Conservation (phyloP, 441 rosid genomes). For the Pelargonium myrrhifolium region DNA sequence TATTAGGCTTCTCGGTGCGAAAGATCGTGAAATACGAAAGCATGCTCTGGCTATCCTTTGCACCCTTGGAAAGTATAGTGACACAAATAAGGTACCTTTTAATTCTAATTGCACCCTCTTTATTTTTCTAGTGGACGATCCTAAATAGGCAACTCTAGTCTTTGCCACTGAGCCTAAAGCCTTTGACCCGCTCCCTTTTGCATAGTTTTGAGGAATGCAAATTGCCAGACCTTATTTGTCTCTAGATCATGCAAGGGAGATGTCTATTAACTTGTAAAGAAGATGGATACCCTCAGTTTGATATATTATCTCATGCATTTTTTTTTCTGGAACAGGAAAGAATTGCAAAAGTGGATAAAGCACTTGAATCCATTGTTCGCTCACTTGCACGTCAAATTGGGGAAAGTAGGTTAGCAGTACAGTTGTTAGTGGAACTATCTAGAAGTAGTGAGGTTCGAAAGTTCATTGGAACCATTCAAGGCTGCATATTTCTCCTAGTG, state of each 20-base stretch:
- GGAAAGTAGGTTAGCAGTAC: slow-evolving; percentile 33
- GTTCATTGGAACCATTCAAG: slow-evolving; percentile 28
- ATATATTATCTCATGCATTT: neutral
- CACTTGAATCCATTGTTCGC: slow-evolving; percentile 24
- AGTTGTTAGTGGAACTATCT: slow-evolving; percentile 29
- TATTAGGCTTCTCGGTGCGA: slow-evolving; percentile 21
- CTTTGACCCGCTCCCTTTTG: neutral
- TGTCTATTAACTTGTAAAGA: neutral
- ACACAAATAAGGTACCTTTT: slow-evolving; percentile 28
- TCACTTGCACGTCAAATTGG: slow-evolving; percentile 33
- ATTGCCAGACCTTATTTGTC: slow-evolving; percentile 9
- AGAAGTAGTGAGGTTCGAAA: slow-evolving; percentile 17
- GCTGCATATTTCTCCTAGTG: slow-evolving; percentile 31
- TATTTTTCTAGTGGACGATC: slow-evolving; percentile 3
- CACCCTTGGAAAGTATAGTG: slow-evolving; percentile 28
- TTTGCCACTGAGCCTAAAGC: neutral
- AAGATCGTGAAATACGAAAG: slow-evolving; percentile 26
- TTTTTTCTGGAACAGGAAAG: slow-evolving; percentile 21
- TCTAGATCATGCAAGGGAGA: neutral
- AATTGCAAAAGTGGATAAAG: slow-evolving; percentile 22
- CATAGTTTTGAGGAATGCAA: neutral
- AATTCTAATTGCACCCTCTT: neutral
- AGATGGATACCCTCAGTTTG: neutral
- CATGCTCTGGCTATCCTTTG: slow-evolving; percentile 23
- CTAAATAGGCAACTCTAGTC: neutral